Conservation (phyloP, 1,284 basidiomycete species). For the Ceratobasidium papillatum region DNA sequence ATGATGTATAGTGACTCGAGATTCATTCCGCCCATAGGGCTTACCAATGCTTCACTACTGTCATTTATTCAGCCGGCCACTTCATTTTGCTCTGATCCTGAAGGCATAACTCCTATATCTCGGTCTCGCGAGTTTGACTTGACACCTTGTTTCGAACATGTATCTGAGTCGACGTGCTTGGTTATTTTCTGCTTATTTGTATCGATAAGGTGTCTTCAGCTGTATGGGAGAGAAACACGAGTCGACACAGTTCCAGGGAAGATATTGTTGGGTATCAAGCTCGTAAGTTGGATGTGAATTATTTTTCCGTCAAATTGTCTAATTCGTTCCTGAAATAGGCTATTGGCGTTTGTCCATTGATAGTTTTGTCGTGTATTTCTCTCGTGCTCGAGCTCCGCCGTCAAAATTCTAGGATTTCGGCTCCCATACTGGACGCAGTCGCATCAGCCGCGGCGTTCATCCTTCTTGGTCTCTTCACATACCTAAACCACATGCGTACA, state of each 20-base stretch:
- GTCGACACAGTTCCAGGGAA: constrained; percentile 54
- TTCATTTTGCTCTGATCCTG: constrained; percentile 47
- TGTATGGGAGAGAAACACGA: constrained; percentile 48
- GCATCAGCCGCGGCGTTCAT: constrained; percentile 66
- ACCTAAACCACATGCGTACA: constrained; percentile 78
- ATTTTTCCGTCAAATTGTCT: not conserved
- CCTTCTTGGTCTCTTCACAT: constrained; percentile 61
- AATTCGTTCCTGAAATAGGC: constrained; percentile 8
- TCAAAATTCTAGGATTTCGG: constrained; percentile 57
- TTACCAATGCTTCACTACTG: not conserved
- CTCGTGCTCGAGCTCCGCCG: constrained; percentile 58
- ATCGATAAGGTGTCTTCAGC: constrained; percentile 53
- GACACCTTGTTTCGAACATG: constrained; percentile 85
- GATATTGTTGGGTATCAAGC: constrained; percentile 64
- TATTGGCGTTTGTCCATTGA: not conserved
- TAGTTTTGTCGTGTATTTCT: constrained; percentile 18
- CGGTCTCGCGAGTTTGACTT: constrained; percentile 74
- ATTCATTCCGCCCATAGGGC: constrained; percentile 7
- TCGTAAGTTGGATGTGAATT: constrained; percentile 59
- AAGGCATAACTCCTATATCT: constrained; percentile 75
- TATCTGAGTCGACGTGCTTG: constrained; percentile 66
- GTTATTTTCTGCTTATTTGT: constrained; percentile 59
- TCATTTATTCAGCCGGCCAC: not conserved
- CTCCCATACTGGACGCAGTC: too few relatives aligned
- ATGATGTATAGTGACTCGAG: not conserved